These are phyloP conservation scores for Solanum pennellii DNA, from an alignment of 257 asterid genomes.

Conservation along the genomic window DNA sequence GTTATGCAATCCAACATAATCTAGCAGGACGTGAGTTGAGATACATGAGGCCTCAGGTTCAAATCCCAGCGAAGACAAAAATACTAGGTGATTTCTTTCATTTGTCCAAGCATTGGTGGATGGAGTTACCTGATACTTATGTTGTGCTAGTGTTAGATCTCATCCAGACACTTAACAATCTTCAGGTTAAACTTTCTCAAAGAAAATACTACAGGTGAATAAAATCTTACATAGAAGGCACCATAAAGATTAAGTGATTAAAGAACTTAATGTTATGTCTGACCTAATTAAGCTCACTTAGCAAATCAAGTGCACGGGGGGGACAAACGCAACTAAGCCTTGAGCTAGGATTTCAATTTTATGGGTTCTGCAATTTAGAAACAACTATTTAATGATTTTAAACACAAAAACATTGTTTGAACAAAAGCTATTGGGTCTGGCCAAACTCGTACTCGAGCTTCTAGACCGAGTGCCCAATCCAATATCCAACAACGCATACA, in stretches of 20 bases:
- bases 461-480: not conserved
- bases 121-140: not conserved
- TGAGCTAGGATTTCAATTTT: not conserved
- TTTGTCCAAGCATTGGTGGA: not conserved
- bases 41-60: not conserved
- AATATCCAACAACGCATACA: not conserved
- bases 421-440: not conserved
- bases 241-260: not conserved
- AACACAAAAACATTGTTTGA: not conserved
- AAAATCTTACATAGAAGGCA: not conserved
- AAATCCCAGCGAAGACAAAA: not conserved
- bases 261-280: not conserved
- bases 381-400: not conserved
- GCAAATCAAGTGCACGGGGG: not conserved
- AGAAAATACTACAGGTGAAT: not conserved
- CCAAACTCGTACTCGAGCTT: not conserved
- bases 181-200: not conserved
- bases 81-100: not conserved
- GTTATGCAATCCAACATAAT: not conserved
- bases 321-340: not conserved
- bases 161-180: not conserved
- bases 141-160: not conserved
- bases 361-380: not conserved
- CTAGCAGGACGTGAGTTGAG: not conserved
- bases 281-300: not conserved